Conservation (phyloP, 176 grass and related monocot species). For the Dactylis glomerata region DNA sequence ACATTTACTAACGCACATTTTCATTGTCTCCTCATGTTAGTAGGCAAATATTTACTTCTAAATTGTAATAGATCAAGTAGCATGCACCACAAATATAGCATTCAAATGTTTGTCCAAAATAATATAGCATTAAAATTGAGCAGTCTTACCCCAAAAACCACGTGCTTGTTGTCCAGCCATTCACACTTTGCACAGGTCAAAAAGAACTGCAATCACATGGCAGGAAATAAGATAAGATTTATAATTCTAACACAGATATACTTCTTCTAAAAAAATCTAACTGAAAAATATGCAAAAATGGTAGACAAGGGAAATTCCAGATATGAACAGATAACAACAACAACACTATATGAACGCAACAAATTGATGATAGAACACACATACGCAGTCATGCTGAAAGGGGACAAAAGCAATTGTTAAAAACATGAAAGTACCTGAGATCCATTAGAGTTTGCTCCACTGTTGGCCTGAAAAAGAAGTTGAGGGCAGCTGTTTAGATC, state of each 20-base stretch:
- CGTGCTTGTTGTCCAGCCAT: slow-evolving; percentile 98
- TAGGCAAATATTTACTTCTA: background rate
- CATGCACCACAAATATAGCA: background rate
- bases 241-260: background rate
- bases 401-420: background rate
- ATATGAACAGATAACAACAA: background rate
- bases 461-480: slow-evolving; percentile 72
- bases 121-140: background rate
- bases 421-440: slow-evolving; percentile 60
- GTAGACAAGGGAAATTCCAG: background rate
- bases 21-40: background rate
- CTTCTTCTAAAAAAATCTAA: background rate
- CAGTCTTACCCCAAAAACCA: slow-evolving; percentile 87
- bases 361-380: background rate
- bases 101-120: background rate
- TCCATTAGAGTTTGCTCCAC: slow-evolving; percentile 83
- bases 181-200: slow-evolving; percentile 96
- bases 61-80: background rate
- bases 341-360: background rate
- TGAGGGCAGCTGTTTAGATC: background rate
- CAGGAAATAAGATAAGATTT: slow-evolving; percentile 16
- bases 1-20: background rate
- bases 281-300: background rate
- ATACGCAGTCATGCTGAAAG: background rate
- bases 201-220: slow-evolving; percentile 70